A percentile compares a stretch with the other conserved stretches of the same genome.
phyloP scores from a whole-genome alignment of 2,329 filamentous ascomycete species.

The Pezizomycotina sp. region DNA sequence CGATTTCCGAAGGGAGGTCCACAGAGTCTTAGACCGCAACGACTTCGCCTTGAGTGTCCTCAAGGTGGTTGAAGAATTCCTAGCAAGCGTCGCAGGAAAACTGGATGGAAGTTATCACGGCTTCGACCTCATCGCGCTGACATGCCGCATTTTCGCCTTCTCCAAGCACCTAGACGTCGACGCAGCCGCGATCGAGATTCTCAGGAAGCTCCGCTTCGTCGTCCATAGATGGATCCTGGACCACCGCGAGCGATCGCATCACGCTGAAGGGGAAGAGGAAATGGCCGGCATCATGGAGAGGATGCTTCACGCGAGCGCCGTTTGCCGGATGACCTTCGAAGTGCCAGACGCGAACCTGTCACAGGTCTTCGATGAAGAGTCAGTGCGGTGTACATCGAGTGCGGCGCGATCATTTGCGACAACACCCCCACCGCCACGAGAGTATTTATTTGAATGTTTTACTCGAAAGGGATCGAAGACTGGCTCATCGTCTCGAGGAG shows the following conservation, averaged over 20 bases:
- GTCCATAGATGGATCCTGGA: conserved; percentile 20
- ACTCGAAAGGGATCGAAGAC: conserved; percentile 9
- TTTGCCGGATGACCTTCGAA: conserved; percentile 25
- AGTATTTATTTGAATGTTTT: conserved; percentile 22
- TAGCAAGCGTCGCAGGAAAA: conserved; percentile 33
- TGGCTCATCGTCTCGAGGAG: conserved; percentile 19
- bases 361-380: conserved; percentile 2
- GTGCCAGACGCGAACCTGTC: conserved; percentile 9
- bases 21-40: conserved; percentile 29
- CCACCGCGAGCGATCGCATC: conserved; percentile 7
- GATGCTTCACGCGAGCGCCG: conserved; percentile 18
- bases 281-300: conserved; percentile 9
- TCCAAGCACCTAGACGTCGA: conserved; percentile 9
- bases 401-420: conserved; percentile 13
- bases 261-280: conserved; percentile 8
- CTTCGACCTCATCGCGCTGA: conserved; percentile 20
- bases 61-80: conserved; percentile 18
- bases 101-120: conserved; percentile 31
- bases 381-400: conserved; percentile 11
- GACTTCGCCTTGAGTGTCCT: conserved; percentile 26
- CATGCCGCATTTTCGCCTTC: conserved; percentile 19
- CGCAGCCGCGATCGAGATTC: conserved; percentile 9
- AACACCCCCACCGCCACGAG: conserved; percentile 12
- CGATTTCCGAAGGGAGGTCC: conserved; percentile 26
- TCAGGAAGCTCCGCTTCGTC: conserved; percentile 15